These are phyloP conservation scores for Thamnidium elegans DNA, from an alignment of 192 early-diverging fungal genomes.

Conservation along the genomic window DNA sequence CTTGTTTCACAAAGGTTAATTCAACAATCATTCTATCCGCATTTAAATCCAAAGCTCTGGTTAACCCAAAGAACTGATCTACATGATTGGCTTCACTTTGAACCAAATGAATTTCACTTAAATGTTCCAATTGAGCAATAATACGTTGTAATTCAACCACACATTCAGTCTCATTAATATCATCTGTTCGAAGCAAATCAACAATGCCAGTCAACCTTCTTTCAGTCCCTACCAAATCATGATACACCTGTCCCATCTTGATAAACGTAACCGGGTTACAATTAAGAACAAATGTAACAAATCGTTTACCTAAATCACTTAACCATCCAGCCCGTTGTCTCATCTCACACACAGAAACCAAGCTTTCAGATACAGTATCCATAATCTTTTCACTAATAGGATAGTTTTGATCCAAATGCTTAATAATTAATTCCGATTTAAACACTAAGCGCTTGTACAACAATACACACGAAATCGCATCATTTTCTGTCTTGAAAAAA, in stretches of 20 bases:
- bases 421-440: slow-evolving; percentile 75
- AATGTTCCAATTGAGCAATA: slow-evolving; percentile 61
- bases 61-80: slow-evolving; percentile 51
- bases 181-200: slow-evolving; percentile 75
- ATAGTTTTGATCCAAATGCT: slow-evolving; percentile 65
- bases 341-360: slow-evolving; percentile 58
- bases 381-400: slow-evolving; percentile 57
- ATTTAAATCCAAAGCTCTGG: slow-evolving; percentile 58
- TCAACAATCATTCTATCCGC: slow-evolving; percentile 64
- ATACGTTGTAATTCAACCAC: slow-evolving; percentile 68
- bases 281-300: slow-evolving; percentile 63
- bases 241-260: slow-evolving; percentile 67
- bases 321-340: slow-evolving; percentile 63
- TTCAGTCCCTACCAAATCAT: slow-evolving; percentile 79
- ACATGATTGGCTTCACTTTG: slow-evolving; percentile 44
- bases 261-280: slow-evolving; percentile 71
- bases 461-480: slow-evolving; percentile 69
- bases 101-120: slow-evolving; percentile 62
- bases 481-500: slow-evolving; percentile 79
- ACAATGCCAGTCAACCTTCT: slow-evolving; percentile 73
- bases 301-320: slow-evolving; percentile 63
- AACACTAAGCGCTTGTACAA: slow-evolving; percentile 79
- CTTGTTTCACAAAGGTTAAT: slow-evolving; percentile 43
- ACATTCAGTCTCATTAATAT: slow-evolving; percentile 64
- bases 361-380: slow-evolving; percentile 46